These are phyloP conservation scores for Coemansia sp. DNA, from an alignment of 192 early-diverging fungal species.

Conservation along the genomic window DNA sequence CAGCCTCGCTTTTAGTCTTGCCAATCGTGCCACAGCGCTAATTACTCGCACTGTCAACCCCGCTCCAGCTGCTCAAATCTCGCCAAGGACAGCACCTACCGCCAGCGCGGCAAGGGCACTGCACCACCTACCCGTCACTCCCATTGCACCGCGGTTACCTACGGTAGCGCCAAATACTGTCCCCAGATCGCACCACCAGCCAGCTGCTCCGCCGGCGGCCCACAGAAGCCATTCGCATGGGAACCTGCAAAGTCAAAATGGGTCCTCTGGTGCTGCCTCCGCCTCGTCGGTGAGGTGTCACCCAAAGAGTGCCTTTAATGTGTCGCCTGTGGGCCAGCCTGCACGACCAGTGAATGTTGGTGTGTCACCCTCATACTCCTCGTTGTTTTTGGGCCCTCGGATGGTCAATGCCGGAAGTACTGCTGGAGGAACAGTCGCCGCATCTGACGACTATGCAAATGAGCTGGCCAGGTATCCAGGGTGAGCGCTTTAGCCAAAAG, in stretches of 20 bases:
- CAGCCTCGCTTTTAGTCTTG: background rate
- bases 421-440: background rate
- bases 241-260: background rate
- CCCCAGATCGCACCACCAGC: background rate
- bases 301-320: background rate
- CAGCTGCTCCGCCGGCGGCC: background rate
- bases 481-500: background rate
- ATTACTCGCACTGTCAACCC: background rate
- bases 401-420: background rate
- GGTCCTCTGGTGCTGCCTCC: background rate
- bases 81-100: background rate
- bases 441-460: background rate
- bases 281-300: background rate
- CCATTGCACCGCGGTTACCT: background rate
- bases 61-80: background rate
- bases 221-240: background rate
- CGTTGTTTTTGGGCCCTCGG: conserved; percentile 31
- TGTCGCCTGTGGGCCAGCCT: background rate
- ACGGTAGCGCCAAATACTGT: conserved; percentile 2
- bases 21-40: background rate
- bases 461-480: background rate
- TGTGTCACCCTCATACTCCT: conserved; percentile 39
- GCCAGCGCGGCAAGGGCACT: too few species aligned
- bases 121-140: background rate
- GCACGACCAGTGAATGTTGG: conserved; percentile 16